A percentile compares a stretch with the other conserved stretches of the same genome.
Conservation (phyloP, 345 rosid genomes). For the Kandelia obovata region DNA sequence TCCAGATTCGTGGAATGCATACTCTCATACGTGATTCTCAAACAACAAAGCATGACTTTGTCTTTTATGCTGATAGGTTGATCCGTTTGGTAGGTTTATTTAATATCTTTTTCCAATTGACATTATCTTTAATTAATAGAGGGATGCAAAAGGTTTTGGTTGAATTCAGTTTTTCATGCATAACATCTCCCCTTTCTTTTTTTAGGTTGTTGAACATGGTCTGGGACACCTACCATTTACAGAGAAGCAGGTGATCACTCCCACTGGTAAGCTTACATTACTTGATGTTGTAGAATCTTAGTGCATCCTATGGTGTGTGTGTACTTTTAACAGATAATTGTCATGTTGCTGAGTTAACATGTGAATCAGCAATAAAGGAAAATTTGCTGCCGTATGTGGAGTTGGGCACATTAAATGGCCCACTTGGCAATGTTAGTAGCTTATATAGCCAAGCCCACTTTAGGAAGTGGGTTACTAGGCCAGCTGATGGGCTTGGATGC, state of each 20-base stretch:
- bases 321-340: neutral
- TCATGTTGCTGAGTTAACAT: neutral
- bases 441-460: no score
- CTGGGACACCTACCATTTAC: conserved; percentile 96
- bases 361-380: neutral
- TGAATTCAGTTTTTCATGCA: conserved; percentile 2
- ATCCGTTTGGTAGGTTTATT: conserved; percentile 80
- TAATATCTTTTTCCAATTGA: conserved; percentile 1
- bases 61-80: conserved; percentile 92
- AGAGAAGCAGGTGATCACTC: conserved; percentile 93
- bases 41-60: conserved; percentile 92
- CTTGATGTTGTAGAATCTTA: conserved; percentile 5
- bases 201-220: conserved; percentile 96
- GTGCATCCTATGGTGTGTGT: neutral
- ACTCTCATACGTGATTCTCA: conserved; percentile 95
- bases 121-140: neutral
- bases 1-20: conserved; percentile 98
- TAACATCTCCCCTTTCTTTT: conserved; percentile 12
- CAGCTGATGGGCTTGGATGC: no score
- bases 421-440: no score
- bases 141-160: neutral
- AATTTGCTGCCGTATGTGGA: neutral
- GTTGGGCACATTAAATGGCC: no score
- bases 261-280: conserved; percentile 67
- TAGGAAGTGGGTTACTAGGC: no score